A percentile compares a stretch with the other conserved stretches of the same genome.
These are phyloP conservation scores for Conticribra weissflogii DNA, from an alignment of 108 stramenopile species.

Conservation along the genomic window DNA sequence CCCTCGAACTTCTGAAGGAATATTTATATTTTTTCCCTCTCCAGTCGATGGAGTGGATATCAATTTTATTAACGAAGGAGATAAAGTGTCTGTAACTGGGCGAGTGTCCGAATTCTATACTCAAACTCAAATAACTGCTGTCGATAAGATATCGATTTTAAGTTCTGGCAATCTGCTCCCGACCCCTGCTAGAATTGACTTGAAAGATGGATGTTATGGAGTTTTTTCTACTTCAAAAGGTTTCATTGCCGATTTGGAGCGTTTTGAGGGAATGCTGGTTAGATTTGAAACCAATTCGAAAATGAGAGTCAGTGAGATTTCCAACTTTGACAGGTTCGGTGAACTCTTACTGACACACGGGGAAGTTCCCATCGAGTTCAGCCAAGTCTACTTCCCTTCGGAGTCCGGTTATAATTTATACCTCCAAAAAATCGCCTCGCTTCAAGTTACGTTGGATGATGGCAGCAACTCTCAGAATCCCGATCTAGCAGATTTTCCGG, in stretches of 20 bases:
- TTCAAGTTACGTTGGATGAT: slow-evolving; percentile 48
- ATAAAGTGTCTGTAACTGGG: slow-evolving; percentile 39
- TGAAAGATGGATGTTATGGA: not conserved
- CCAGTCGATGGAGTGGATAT: slow-evolving; percentile 21
- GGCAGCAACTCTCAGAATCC: slow-evolving; percentile 8
- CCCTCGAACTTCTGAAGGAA: slow-evolving; percentile 50
- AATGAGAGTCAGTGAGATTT: slow-evolving; percentile 36
- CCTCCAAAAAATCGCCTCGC: slow-evolving; percentile 16
- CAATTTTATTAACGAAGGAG: slow-evolving; percentile 12
- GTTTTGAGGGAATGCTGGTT: slow-evolving; percentile 34
- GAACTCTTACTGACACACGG: slow-evolving; percentile 29
- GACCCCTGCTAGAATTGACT: slow-evolving; percentile 13
- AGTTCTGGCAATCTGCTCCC: slow-evolving; percentile 20
- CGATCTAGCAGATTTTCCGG: slow-evolving; percentile 23
- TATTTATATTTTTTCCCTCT: slow-evolving; percentile 35
- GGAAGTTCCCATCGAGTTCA: slow-evolving; percentile 28
- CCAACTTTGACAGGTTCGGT: slow-evolving; percentile 40
- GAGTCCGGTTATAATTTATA: slow-evolving; percentile 12
- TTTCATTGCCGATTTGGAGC: not conserved
- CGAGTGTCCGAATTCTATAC: slow-evolving; percentile 27
- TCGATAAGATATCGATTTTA: slow-evolving; percentile 10
- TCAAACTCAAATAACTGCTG: slow-evolving; percentile 33
- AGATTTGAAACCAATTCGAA: slow-evolving; percentile 12
- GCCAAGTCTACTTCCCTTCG: slow-evolving; percentile 37
- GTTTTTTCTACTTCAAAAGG: not conserved